A percentile compares a stretch with the other conserved stretches of the same genome.
phyloP scores from a whole-genome alignment of 768 basidiomycete genomes.

The Agaricus subrufescens region DNA sequence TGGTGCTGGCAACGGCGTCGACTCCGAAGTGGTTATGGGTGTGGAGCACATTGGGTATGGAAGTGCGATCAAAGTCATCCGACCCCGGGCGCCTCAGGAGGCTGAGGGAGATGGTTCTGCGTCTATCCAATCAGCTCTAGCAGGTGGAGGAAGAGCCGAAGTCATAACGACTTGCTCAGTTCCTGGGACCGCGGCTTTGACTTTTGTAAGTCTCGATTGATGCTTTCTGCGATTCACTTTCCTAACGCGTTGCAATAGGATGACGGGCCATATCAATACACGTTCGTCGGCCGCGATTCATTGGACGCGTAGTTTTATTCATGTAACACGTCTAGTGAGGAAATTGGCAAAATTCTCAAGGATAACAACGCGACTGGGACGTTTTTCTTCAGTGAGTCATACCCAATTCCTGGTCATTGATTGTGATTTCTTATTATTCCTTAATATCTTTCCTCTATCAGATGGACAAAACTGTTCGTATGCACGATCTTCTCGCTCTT shows the following conservation, averaged over 20 bases:
- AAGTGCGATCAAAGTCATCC: too few species aligned
- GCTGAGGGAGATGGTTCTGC: neutral
- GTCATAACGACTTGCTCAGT: conserved; percentile 29
- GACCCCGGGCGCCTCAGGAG: neutral
- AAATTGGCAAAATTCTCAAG: conserved; percentile 26
- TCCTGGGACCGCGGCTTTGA: conserved; percentile 28
- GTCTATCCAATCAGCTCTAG: neutral
- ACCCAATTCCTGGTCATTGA: neutral
- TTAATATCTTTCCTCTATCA: neutral
- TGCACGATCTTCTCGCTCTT: neutral
- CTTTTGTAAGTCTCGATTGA: conserved; percentile 22
- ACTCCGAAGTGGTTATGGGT: neutral
- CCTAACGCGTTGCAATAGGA: conserved; percentile 22
- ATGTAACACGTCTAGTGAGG: conserved; percentile 20
- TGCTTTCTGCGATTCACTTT: neutral
- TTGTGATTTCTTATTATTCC: neutral
- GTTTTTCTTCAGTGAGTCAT: conserved; percentile 24
- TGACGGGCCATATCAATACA: conserved; percentile 36
- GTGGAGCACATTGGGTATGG: neutral
- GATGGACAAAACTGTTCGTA: conserved; percentile 10
- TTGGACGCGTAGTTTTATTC: neutral
- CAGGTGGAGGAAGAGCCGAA: neutral
- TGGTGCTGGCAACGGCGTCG: too few species aligned
- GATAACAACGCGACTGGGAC: conserved; percentile 31
- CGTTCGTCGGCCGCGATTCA: conserved; percentile 19